phyloP scores from a whole-genome alignment of 2,329 filamentous ascomycete species.

The Ophiosphaerella narmari region DNA sequence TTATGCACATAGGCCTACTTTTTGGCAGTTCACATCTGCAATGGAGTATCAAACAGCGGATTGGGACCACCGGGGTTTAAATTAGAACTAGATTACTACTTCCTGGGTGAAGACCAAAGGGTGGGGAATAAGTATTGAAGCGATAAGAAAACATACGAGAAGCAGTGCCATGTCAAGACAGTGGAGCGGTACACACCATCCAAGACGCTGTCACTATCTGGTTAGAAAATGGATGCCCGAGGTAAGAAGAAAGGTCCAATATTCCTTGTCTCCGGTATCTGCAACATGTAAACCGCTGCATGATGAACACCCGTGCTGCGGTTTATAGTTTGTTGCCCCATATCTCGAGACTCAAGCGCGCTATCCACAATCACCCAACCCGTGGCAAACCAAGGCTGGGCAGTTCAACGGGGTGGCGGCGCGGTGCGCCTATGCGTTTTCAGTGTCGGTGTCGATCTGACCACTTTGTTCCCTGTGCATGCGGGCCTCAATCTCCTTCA shows the following conservation, averaged over 20 bases:
- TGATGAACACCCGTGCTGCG: slow-evolving; percentile 42
- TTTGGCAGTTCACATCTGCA: too few species aligned
- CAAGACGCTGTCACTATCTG: slow-evolving; percentile 29
- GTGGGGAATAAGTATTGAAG: slow-evolving; percentile 48
- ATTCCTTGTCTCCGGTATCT: slow-evolving; percentile 29
- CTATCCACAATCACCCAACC: slow-evolving; percentile 26
- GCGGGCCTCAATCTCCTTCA: slow-evolving; percentile 97
- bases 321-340: slow-evolving; percentile 26
- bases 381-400: slow-evolving; percentile 8
- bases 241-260: slow-evolving; percentile 37
- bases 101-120: slow-evolving; percentile 46
- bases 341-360: slow-evolving; percentile 33
- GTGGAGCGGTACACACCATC: slow-evolving; percentile 23
- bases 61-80: slow-evolving; percentile 33
- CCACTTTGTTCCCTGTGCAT: slow-evolving; percentile 84
- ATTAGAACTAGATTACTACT: slow-evolving; percentile 49
- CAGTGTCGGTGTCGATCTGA: slow-evolving; percentile 39
- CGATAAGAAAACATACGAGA: slow-evolving; percentile 48
- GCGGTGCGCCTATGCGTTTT: slow-evolving; percentile 32
- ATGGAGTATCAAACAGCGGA: not conserved
- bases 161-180: slow-evolving; percentile 42
- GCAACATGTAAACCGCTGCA: slow-evolving; percentile 34
- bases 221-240: slow-evolving; percentile 30
- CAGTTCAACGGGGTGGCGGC: slow-evolving; percentile 8
- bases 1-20: too few species aligned